A percentile compares a stretch with the other conserved stretches of the same genome.
Evolutionary conservation across 257 asterid genomes (phyloP).

Genomic region (Solanum tarijense): DNA sequence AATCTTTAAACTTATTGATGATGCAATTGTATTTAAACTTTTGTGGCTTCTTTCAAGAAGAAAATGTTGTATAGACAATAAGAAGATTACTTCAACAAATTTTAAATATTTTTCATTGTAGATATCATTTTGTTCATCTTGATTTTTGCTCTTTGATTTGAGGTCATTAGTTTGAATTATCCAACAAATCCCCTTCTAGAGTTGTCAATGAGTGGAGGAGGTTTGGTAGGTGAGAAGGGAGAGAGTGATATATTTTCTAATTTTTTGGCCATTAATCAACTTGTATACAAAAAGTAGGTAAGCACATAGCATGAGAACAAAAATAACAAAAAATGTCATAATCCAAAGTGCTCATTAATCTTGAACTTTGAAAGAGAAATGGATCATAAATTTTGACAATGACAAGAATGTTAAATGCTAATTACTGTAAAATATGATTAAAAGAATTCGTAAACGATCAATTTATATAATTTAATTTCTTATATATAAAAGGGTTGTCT

Average conservation of each 20-base stretch:
- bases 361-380: background rate
- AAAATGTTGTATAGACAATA: background rate
- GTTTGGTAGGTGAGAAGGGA: background rate
- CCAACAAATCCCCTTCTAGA: background rate
- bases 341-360: background rate
- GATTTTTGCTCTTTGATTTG: background rate
- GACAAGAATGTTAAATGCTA: background rate
- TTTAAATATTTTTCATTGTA: background rate
- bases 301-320: background rate
- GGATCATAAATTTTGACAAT: background rate
- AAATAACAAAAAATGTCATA: background rate
- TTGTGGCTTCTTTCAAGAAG: background rate
- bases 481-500: background rate
- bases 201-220: background rate
- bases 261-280: background rate
- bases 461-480: background rate
- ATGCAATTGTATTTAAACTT: background rate
- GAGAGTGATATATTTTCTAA: background rate
- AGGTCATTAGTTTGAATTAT: background rate
- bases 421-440: background rate
- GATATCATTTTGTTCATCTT: background rate
- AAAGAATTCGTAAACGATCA: background rate
- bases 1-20: background rate
- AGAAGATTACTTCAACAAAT: background rate
- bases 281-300: background rate